phyloP scores from a whole-genome alignment of 805 yeast species.

The Hagleromyces aurorensis region DNA sequence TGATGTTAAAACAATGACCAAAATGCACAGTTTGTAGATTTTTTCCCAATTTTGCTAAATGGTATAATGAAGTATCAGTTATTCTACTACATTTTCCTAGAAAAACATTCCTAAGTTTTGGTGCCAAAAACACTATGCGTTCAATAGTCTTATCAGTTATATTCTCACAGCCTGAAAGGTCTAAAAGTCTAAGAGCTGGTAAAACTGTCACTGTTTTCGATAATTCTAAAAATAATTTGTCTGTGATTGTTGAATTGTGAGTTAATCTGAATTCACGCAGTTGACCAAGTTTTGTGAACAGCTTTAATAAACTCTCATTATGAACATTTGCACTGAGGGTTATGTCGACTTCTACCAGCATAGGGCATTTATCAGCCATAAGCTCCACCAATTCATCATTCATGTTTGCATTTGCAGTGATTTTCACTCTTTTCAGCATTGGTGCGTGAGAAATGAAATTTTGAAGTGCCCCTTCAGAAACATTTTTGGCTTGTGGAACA shows the following conservation, averaged over 20 bases:
- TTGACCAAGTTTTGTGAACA: slow-evolving; percentile 57
- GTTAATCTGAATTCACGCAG: slow-evolving; percentile 81
- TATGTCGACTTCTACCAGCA: slow-evolving; percentile 82
- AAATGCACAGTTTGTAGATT: slow-evolving; percentile 83
- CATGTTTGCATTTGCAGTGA: slow-evolving; percentile 62
- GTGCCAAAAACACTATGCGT: slow-evolving; percentile 66
- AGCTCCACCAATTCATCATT: slow-evolving; percentile 54
- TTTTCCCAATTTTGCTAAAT: slow-evolving; percentile 66
- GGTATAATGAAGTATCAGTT: slow-evolving; percentile 70
- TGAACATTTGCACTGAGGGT: slow-evolving; percentile 72
- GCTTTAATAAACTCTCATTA: slow-evolving; percentile 48
- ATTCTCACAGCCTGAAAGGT: slow-evolving; percentile 74
- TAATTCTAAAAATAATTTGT: slow-evolving; percentile 43
- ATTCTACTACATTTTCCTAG: slow-evolving; percentile 82
- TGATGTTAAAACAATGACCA: slow-evolving; percentile 87
- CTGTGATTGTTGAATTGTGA: slow-evolving; percentile 61
- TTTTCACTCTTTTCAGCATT: slow-evolving; percentile 70
- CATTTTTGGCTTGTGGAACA: slow-evolving; percentile 74
- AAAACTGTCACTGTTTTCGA: slow-evolving; percentile 31
- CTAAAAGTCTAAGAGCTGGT: slow-evolving; percentile 69
- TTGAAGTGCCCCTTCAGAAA: slow-evolving; percentile 57
- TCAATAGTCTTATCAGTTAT: slow-evolving; percentile 76
- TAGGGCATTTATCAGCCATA: slow-evolving; percentile 64
- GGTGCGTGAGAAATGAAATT: slow-evolving; percentile 56
- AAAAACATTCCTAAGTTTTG: slow-evolving; percentile 78